Conservation (phyloP, 2,329 filamentous ascomycete genomes). For the Xylariaceae sp. region DNA sequence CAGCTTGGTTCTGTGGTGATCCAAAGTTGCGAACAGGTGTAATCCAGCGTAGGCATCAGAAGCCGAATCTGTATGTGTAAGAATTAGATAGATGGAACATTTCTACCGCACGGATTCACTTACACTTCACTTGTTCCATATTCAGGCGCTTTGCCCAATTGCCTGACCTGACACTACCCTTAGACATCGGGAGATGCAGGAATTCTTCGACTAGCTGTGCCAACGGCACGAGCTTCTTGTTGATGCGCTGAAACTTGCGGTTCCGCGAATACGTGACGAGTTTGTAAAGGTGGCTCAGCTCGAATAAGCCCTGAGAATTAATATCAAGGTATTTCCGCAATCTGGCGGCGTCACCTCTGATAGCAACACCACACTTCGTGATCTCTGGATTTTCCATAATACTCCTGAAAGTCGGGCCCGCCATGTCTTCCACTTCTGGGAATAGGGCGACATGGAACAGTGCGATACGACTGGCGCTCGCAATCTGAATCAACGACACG, state of each 20-base stretch:
- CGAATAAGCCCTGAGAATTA: constrained; percentile 62
- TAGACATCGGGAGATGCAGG: constrained; percentile 69
- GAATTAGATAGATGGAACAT: constrained; percentile 10
- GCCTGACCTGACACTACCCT: constrained; percentile 66
- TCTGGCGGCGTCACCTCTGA: constrained; percentile 65
- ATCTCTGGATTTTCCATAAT: constrained; percentile 68
- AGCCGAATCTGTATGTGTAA: constrained; percentile 57
- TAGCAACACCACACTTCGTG: constrained; percentile 71
- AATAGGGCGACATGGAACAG: constrained; percentile 76
- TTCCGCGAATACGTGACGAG: constrained; percentile 62
- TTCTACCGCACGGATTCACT: constrained; percentile 14
- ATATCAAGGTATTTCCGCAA: constrained; percentile 62
- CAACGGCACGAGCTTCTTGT: constrained; percentile 61
- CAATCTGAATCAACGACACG: constrained; percentile 77
- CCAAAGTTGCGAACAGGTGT: constrained; percentile 66
- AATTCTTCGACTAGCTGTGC: constrained; percentile 65
- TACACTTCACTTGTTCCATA: constrained; percentile 63
- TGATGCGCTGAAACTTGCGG: constrained; percentile 51
- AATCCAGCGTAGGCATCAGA: constrained; percentile 77
- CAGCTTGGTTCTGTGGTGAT: constrained; percentile 61
- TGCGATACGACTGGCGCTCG: constrained; percentile 68
- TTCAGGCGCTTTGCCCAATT: constrained; percentile 66
- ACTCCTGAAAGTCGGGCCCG: constrained; percentile 63
- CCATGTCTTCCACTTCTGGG: constrained; percentile 48
- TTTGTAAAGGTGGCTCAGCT: constrained; percentile 77